Conservation (phyloP, 345 rosid species). For the Limnanthes douglasii region DNA sequence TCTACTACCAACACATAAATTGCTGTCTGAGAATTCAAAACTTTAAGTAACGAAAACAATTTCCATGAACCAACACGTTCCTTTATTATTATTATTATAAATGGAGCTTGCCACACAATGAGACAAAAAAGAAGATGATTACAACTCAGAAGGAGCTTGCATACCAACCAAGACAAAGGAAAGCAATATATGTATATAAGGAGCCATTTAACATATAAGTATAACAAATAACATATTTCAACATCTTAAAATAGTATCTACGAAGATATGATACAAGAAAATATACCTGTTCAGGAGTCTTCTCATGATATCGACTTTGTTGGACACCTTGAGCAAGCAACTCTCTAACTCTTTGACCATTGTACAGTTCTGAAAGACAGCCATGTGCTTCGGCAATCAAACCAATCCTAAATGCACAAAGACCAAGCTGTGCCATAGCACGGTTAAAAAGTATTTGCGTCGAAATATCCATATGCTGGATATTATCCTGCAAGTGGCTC, state of each 20-base stretch:
- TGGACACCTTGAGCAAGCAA: conserved; percentile 96
- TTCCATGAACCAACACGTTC: no score
- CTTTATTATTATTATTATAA: no score
- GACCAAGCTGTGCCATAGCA: conserved; percentile 94
- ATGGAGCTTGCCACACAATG: no score
- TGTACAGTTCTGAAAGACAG: conserved; percentile 81
- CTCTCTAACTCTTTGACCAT: conserved; percentile 89
- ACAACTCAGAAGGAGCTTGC: background rate
- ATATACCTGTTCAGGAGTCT: conserved; percentile 89
- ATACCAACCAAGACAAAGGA: background rate
- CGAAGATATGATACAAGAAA: background rate
- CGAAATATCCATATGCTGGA: conserved; percentile 83
- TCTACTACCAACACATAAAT: no score
- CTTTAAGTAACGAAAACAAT: no score
- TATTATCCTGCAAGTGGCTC: conserved; percentile 90
- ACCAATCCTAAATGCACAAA: conserved; percentile 82
- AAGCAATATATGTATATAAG: background rate
- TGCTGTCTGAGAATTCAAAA: no score
- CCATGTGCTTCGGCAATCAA: conserved; percentile 66
- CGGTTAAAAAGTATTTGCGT: conserved; percentile 92
- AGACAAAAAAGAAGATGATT: no score
- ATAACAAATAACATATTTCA: background rate
- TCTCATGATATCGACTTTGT: conserved; percentile 86
- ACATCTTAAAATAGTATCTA: background rate
- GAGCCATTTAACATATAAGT: background rate